Percentiles rank a stretch among this genome's conserved stretches.
phyloP scores from a whole-genome alignment of 805 yeast genomes.

The Wickerhamiella parazyma region DNA sequence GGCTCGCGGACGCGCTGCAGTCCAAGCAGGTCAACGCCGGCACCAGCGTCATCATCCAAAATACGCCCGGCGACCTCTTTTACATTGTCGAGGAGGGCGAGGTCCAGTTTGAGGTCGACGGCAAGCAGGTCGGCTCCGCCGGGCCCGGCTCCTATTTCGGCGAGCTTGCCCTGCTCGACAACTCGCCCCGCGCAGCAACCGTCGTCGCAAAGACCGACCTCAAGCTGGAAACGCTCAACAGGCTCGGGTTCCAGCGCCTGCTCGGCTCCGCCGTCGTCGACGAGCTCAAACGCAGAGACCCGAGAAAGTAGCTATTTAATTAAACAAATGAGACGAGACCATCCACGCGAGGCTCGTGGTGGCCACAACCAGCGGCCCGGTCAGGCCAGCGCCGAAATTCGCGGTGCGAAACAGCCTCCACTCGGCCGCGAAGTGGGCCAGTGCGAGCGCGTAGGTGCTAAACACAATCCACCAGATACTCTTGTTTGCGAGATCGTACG shows the following conservation, averaged over 20 bases:
- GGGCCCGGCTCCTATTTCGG: constrained; percentile 89
- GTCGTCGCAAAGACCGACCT: constrained; percentile 63
- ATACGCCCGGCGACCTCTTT: constrained; percentile 69
- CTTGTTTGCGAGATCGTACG: constrained; percentile 54
- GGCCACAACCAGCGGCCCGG: constrained; percentile 79
- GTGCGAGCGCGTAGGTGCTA: constrained; percentile 71
- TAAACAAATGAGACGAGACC: constrained; percentile 26
- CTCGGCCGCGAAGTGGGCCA: constrained; percentile 69
- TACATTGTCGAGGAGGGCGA: constrained; percentile 68
- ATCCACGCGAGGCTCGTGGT: constrained; percentile 70
- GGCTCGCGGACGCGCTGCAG: constrained; percentile 87
- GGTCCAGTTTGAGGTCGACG: constrained; percentile 57
- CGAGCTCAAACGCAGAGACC: constrained; percentile 74
- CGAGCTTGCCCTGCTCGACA: constrained; percentile 84
- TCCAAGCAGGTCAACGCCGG: constrained; percentile 62
- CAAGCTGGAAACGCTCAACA: constrained; percentile 83
- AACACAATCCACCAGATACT: constrained; percentile 67
- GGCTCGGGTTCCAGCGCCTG: constrained; percentile 84
- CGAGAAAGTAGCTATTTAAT: constrained; percentile 24
- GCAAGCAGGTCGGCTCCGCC: constrained; percentile 41
- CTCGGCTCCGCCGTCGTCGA: constrained; percentile 83
- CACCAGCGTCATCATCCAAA: constrained; percentile 65
- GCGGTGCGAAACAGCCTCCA: constrained; percentile 72
- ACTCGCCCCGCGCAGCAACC: constrained; percentile 88
- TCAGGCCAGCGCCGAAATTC: constrained; percentile 71